A percentile compares a stretch with the other conserved stretches of the same genome.
Evolutionary conservation across 2,329 filamentous ascomycete species (phyloP).

Genomic region (Domatiomyces globalis): DNA sequence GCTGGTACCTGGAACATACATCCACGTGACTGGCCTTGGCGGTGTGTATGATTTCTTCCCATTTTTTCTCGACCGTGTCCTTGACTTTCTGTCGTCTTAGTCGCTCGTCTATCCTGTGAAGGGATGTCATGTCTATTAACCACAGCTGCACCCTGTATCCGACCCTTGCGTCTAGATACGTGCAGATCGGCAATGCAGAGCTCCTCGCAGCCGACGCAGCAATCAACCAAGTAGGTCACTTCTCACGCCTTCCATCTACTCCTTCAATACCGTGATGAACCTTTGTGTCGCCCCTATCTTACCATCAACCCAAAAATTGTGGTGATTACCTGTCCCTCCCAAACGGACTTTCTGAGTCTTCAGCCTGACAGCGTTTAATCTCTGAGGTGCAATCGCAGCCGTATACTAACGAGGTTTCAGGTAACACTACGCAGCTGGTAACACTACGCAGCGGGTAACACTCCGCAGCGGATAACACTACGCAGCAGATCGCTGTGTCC

Average conservation of each 20-base stretch:
- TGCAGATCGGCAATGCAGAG: neutral
- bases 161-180: no score
- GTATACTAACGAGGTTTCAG: neutral
- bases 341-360: constrained; percentile 44
- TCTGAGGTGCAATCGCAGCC: neutral
- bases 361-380: neutral
- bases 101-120: no score
- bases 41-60: neutral
- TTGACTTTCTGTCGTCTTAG: no score
- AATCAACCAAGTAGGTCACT: neutral
- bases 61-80: neutral
- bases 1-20: neutral
- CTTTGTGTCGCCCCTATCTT: constrained; percentile 50
- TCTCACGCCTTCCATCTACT: constrained; percentile 5
- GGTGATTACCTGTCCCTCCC: constrained; percentile 50
- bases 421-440: neutral
- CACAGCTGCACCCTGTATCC: no score
- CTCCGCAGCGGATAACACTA: no score
- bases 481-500: neutral
- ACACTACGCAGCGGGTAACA: no score
- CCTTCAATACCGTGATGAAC: constrained; percentile 39
- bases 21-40: neutral
- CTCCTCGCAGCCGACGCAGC: neutral
- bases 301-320: constrained; percentile 31
- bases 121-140: no score